Evolutionary conservation across 345 rosid species (phyloP), one percentile per base, ranked within the genome.

Genomic region (Nasturtium officinale): DNA sequence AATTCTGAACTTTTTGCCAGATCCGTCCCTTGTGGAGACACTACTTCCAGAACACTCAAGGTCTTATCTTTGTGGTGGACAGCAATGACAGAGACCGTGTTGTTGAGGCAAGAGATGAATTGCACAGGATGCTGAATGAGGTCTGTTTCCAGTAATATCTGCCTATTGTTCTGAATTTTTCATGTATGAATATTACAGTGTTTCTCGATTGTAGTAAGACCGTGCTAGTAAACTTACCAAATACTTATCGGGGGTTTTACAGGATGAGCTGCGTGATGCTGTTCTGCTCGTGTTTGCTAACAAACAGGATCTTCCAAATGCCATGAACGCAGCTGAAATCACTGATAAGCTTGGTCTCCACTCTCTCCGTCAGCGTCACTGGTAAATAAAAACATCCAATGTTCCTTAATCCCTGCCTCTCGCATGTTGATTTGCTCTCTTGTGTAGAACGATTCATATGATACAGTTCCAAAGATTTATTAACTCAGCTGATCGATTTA

Each of bases 21-120:
- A 61, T 61, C 23, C 66, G 66, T 26, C 66, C 66, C 20, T 61
- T 61, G 51, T 61, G 66, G 66, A 86, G 90, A 82, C 86, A 86
- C 70, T 86, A 84, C 74, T 84, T 88, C 83, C 88, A 88, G 62
- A 88, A 88, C 79, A 88, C 92, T 11, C 92, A 86, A 65, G 90
- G 92, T 52, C 87, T 88, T 11, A 88, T 88, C 78, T 88, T 88
- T 43, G 93, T 88, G 75, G 93, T 88, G 71, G 90, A 88, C 69
- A 88, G 93, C 75, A 88, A 88, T 65, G 93, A 88, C 67, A 87
- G 90, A 28, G 90, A 88, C 63, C 90, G 71, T 51, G 71, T 67
- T 52, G 71, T 67, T 35, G 71, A 67, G 59, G 71, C 92, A 23
- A 61, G 66, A 25, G 66, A 61, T 61, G 66, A 61, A 25, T 5